Base-by-base conservation (phyloP, 306 rosid species). In the Casuarina cunninghamiana region DNA sequence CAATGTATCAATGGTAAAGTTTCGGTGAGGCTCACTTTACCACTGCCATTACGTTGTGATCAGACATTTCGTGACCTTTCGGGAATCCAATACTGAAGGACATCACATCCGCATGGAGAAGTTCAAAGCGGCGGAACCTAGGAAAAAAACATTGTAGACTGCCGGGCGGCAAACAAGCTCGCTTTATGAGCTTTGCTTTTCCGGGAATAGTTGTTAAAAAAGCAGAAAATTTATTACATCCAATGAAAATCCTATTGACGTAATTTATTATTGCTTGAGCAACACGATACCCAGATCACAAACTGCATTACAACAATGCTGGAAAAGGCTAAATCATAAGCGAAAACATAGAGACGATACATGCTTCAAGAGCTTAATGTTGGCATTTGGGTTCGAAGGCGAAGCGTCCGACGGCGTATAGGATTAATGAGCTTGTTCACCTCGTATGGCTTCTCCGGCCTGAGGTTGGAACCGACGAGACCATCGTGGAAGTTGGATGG, bases 301-400 rank as follows among this genome's bases (percentile, higher is more conserved):
- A 26, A 26, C 32, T 26, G 32, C 32, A 26, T 26, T 26, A 26
- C 32, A 26, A 26, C 32, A 26, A 26, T 26, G 32, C 32, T 26
- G 32, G 32, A 26, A 26, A 26, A 26, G 32, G 32, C 32, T 26
- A 26, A 26, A 26, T 26, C 32, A 26, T 26, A 26, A 26, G 32
- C 32, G 32, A 26, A 26, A 26, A 26, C 32, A 26, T 0, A 26
- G 32, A 26, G 32, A 26, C 32, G 32, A 26, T 26, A 26, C 32
- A 26, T 26, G 32, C 32, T 26, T 26, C 1, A 26, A 26, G 32
- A 26, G 32, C 32, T 43, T 16, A 9, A 13, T 45, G 11, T 0
- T 84, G 79, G 72, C 98, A 92, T 6, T 80, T 84, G 58, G 97
- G 94, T 76, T 92, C 93, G 37, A 90, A 90, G 35, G 97, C 93